Percentiles rank a stretch among this genome's conserved stretches.
Conservation (phyloP, 345 rosid species). For the Camelina hispida region DNA sequence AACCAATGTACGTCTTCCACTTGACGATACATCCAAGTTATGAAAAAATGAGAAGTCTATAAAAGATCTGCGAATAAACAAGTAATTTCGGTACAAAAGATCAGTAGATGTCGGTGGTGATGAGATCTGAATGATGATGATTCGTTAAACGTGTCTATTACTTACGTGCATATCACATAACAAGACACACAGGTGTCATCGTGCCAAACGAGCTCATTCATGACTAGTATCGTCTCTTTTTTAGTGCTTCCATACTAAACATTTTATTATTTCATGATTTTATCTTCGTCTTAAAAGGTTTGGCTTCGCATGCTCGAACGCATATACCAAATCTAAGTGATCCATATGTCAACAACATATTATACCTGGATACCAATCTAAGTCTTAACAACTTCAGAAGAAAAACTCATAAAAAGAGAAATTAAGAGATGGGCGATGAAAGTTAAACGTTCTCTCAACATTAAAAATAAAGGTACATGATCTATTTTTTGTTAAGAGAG, state of each 20-base stretch:
- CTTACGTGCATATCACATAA: background rate
- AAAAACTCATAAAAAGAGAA: background rate
- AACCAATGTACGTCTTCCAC: background rate
- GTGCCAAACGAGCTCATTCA: background rate
- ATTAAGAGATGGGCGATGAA: background rate
- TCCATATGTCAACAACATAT: background rate
- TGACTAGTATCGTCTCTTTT: background rate
- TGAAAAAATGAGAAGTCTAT: background rate
- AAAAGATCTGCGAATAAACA: constrained; percentile 13
- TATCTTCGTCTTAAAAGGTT: background rate
- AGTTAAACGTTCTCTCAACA: background rate
- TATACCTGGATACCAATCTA: background rate
- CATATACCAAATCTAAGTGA: background rate
- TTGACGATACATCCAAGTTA: background rate
- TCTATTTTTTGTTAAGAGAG: constrained; percentile 2
- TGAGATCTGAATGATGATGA: constrained; percentile 24
- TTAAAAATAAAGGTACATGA: background rate
- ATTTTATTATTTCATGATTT: background rate
- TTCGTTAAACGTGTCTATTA: constrained; percentile 17
- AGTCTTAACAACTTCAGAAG: background rate
- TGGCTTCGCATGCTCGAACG: background rate
- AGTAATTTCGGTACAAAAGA: constrained; percentile 13
- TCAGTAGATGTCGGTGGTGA: constrained; percentile 4
- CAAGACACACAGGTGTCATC: background rate
- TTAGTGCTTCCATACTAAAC: background rate